Percentiles rank a stretch among this genome's conserved stretches.
Evolutionary conservation across 2,329 filamentous ascomycete species (phyloP).

Genomic region (Trichoderma atroviride): DNA sequence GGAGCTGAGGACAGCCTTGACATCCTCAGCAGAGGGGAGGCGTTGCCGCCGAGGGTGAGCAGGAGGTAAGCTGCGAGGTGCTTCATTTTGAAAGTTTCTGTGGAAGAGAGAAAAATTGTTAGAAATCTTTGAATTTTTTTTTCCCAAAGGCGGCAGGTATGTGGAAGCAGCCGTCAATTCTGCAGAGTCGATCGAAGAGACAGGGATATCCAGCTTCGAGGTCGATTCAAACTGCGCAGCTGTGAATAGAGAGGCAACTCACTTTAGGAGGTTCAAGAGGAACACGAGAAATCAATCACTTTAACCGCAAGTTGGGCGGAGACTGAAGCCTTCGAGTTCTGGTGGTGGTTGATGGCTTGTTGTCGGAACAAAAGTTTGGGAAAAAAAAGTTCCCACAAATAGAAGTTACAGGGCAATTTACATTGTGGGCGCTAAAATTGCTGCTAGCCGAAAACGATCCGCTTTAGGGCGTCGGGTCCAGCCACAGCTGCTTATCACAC

Average conservation of each 20-base stretch:
- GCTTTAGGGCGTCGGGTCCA: constrained; percentile 32
- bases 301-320: constrained; percentile 98
- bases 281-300: constrained; percentile 98
- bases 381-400: constrained; percentile 35
- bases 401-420: constrained; percentile 36
- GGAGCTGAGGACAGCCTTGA: constrained; percentile 87
- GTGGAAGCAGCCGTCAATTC: not conserved
- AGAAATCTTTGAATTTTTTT: not conserved
- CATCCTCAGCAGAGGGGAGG: constrained; percentile 81
- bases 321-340: constrained; percentile 98
- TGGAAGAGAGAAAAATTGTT: not conserved
- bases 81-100: constrained; percentile 79
- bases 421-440: constrained; percentile 40
- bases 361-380: constrained; percentile 32
- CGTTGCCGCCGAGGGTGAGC: constrained; percentile 90
- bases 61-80: constrained; percentile 99
- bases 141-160: not conserved
- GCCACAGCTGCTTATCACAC: constrained; percentile 20
- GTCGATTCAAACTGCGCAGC: not conserved
- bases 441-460: constrained; percentile 33
- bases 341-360: constrained; percentile 44
- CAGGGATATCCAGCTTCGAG: not conserved
- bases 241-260: not conserved
- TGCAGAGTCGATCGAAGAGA: constrained; percentile 2
- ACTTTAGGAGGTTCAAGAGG: constrained; percentile 41